Evolutionary conservation across 2,329 filamentous ascomycete genomes (phyloP).

Genomic region (Plectosphaerella plurivora): DNA sequence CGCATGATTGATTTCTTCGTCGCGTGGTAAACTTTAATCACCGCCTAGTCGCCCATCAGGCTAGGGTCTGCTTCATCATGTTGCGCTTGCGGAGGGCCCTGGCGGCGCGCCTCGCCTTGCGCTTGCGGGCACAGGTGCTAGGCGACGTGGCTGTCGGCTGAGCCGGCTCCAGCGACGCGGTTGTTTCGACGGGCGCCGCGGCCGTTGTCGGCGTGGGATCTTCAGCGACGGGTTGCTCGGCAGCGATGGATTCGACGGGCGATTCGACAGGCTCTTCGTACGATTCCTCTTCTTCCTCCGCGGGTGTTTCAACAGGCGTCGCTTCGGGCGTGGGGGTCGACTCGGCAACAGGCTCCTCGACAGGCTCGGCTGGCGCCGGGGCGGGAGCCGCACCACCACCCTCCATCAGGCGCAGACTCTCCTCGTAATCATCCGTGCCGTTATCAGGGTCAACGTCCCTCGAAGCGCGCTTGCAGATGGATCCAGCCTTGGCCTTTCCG

Average conservation of each 20-base stretch:
- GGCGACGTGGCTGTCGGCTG: background rate
- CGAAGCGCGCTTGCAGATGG: constrained; percentile 20
- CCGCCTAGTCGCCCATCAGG: no score
- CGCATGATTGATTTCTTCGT: no score
- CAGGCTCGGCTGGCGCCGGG: no score
- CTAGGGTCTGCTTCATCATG: no score
- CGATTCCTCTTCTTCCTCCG: background rate
- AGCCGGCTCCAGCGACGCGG: background rate
- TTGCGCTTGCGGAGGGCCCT: background rate
- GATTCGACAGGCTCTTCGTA: background rate
- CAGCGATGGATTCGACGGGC: background rate
- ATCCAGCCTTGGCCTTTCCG: constrained; percentile 19
- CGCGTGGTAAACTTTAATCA: no score
- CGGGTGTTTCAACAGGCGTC: background rate
- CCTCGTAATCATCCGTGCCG: constrained; percentile 28
- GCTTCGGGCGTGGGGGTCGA: background rate
- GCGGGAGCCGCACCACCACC: background rate
- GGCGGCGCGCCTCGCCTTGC: background rate
- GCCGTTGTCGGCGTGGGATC: background rate
- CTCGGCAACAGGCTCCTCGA: background rate
- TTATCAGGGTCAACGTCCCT: constrained; percentile 29
- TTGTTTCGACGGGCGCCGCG: background rate
- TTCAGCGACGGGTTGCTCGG: background rate
- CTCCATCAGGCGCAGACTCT: constrained; percentile 16
- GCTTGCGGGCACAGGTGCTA: background rate